Percentiles rank a stretch among this genome's conserved stretches.
These are phyloP conservation scores for Nyctanthes arbortristis DNA, from an alignment of 257 asterid genomes.

Conservation along the genomic window DNA sequence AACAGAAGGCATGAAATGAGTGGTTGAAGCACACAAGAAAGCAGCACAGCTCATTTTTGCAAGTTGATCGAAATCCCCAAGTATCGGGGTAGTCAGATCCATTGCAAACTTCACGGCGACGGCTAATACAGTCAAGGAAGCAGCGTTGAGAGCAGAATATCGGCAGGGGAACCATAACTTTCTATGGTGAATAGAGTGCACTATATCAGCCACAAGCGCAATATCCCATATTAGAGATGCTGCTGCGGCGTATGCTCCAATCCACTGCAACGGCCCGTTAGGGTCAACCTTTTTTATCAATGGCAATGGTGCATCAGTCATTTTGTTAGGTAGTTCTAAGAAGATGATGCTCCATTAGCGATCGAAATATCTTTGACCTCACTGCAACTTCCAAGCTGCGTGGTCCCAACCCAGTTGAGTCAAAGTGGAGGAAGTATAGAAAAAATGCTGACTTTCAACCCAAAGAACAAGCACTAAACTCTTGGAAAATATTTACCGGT, in stretches of 20 bases:
- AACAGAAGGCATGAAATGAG: conserved; percentile 23
- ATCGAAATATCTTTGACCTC: background rate
- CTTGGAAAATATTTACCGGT: too few relatives aligned
- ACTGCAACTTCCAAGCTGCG: too few relatives aligned
- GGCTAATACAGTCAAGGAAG: conserved; percentile 17
- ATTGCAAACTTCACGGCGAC: conserved; percentile 19
- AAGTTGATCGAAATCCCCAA: background rate
- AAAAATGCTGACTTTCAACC: conserved; percentile 4
- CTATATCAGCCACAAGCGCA: conserved; percentile 19
- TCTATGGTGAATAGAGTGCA: background rate
- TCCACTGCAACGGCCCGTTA: too few relatives aligned
- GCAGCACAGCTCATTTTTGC: conserved; percentile 7
- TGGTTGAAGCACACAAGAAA: conserved; percentile 11
- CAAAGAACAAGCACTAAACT: too few relatives aligned
- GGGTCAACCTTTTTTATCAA: background rate
- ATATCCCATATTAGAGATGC: too few relatives aligned
- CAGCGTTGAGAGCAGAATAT: conserved; percentile 23
- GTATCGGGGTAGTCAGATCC: conserved; percentile 9
- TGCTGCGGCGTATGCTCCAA: too few relatives aligned
- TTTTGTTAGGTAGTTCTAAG: too few relatives aligned
- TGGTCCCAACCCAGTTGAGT: too few relatives aligned
- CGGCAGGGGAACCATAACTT: conserved; percentile 23
- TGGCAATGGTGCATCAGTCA: too few relatives aligned
- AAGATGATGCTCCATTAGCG: background rate
- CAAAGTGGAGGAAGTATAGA: too few relatives aligned